Conservation (phyloP, 306 rosid species). For the Senna tora region DNA sequence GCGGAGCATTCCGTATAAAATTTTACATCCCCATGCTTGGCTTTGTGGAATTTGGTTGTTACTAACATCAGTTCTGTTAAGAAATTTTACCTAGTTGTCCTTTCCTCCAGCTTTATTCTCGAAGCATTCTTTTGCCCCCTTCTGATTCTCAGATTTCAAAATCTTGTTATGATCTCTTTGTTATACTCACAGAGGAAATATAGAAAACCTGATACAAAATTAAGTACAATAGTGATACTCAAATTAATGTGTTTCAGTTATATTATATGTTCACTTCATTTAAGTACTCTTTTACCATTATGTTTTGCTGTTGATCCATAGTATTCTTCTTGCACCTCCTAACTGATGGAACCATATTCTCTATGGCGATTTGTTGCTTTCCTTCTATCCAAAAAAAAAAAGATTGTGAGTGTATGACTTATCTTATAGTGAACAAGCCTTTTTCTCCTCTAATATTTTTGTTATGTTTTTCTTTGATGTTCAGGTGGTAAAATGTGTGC, state of each 20-base stretch:
- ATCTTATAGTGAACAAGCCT: neutral
- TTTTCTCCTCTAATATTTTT: neutral
- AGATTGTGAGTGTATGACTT: neutral
- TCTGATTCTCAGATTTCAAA: neutral
- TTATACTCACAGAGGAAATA: neutral
- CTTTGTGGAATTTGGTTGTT: neutral
- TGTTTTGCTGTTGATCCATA: neutral
- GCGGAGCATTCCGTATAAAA: neutral
- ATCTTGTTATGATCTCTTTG: neutral
- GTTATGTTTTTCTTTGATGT: slow-evolving; percentile 31
- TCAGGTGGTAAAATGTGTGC: slow-evolving; percentile 76
- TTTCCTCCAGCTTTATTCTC: neutral
- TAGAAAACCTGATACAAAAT: neutral
- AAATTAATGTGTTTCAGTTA: neutral
- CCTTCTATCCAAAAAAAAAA: neutral
- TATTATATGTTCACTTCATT: neutral
- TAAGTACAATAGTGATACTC: neutral
- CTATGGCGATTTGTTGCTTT: neutral
- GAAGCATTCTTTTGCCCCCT: neutral
- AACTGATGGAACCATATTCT: neutral
- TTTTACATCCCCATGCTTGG: neutral
- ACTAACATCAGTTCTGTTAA: neutral
- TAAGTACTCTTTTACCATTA: neutral
- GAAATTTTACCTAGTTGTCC: neutral
- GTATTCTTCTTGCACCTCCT: slow-evolving; percentile 1